phyloP scores from a whole-genome alignment of 768 basidiomycete species.

The Boletus rubroflammeus region DNA sequence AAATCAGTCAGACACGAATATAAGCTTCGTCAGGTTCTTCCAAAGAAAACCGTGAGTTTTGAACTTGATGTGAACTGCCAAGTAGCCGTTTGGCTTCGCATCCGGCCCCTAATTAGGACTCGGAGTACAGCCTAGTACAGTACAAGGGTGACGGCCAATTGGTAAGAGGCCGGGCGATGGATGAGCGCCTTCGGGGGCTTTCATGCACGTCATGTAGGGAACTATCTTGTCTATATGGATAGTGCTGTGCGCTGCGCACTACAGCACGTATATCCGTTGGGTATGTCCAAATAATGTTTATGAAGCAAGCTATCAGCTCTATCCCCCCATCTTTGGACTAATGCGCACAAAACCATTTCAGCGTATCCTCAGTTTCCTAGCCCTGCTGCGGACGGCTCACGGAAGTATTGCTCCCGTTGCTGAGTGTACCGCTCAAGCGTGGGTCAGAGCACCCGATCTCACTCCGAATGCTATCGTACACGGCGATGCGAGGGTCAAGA shows the following conservation, averaged over 20 bases:
- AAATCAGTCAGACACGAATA: neutral
- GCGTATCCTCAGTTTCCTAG: neutral
- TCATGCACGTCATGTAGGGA: neutral
- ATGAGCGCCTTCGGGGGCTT: neutral
- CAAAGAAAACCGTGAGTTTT: neutral
- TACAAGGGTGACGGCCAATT: neutral
- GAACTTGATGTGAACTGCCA: neutral
- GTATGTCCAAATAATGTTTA: too few relatives aligned
- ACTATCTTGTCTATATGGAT: too few relatives aligned
- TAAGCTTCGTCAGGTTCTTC: neutral
- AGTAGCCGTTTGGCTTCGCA: neutral
- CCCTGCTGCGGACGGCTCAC: neutral
- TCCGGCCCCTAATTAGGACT: neutral
- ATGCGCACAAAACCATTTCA: neutral
- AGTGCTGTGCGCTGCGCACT: too few relatives aligned
- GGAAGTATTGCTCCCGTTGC: neutral
- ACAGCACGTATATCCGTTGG: too few relatives aligned
- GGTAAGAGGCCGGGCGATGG: neutral
- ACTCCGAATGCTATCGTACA: constrained; percentile 7
- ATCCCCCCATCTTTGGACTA: neutral
- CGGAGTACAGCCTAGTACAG: neutral
- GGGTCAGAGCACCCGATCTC: constrained; percentile 22
- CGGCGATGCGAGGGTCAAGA: constrained; percentile 14
- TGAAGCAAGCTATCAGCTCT: neutral
- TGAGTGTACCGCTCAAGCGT: constrained; percentile 8